A percentile compares a stretch with the other conserved stretches of the same genome.
These are phyloP conservation scores for Pseudotsuga menziesii DNA, from an alignment of 75 land plant genomes.

Conservation along the genomic window DNA sequence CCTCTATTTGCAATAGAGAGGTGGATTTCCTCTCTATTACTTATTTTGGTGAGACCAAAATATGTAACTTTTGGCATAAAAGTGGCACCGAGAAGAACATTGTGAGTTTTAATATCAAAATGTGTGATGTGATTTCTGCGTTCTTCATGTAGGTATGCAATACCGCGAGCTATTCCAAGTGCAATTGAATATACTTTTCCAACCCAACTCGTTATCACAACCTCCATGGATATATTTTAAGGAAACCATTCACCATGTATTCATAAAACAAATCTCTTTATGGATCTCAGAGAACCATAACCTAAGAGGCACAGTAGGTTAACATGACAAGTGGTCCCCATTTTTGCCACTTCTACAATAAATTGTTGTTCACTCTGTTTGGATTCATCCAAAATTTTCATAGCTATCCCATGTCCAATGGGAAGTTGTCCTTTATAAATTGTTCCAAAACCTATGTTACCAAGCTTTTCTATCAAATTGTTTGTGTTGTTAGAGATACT, in stretches of 20 bases:
- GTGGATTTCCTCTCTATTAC: conserved; percentile 15
- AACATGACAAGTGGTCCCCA: conserved; percentile 28
- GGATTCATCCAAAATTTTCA: conserved; percentile 20
- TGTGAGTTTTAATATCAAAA: conserved; percentile 17
- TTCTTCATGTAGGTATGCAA: conserved; percentile 2
- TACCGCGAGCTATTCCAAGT: background rate
- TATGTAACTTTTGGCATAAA: conserved; percentile 49
- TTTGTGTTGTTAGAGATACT: too few relatives aligned
- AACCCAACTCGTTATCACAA: background rate
- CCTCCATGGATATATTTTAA: conserved; percentile 18
- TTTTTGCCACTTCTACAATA: conserved; percentile 19
- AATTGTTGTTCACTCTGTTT: conserved; percentile 16
- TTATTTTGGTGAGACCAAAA: conserved; percentile 53
- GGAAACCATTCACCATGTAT: conserved; percentile 37
- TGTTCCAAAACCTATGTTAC: conserved; percentile 25
- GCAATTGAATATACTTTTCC: background rate
- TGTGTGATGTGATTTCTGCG: background rate
- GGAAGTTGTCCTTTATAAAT: conserved; percentile 28
- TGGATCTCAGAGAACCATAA: conserved; percentile 16
- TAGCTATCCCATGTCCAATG: conserved; percentile 16
- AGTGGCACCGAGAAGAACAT: conserved; percentile 32
- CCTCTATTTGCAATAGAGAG: background rate
- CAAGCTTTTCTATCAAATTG: conserved; percentile 11
- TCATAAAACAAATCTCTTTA: conserved; percentile 30
- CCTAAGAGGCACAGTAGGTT: conserved; percentile 33